Evolutionary conservation across 805 yeast genomes (phyloP).

Genomic region (Scheffersomyces spartinae): DNA sequence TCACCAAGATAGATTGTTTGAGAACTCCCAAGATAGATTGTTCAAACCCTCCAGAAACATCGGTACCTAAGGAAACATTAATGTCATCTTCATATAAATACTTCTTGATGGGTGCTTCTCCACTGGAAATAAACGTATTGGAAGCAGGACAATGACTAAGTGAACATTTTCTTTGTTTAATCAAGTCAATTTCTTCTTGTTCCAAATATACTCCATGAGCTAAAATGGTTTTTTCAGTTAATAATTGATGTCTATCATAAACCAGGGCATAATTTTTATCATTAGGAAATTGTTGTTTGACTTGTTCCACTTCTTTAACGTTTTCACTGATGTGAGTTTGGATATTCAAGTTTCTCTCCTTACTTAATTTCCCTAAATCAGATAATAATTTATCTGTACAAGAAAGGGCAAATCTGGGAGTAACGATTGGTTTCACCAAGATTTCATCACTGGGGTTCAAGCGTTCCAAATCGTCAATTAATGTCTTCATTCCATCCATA

Average conservation of each 20-base stretch:
- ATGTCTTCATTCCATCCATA: conserved; percentile 38
- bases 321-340: conserved; percentile 94
- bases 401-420: conserved; percentile 91
- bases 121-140: conserved; percentile 78
- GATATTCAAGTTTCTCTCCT: conserved; percentile 46
- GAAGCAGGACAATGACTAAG: conserved; percentile 91
- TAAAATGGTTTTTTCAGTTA: conserved; percentile 57
- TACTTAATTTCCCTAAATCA: conserved; percentile 47
- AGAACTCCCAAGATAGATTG: conserved; percentile 56
- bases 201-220: conserved; percentile 84
- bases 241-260: conserved; percentile 50
- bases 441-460: conserved; percentile 42
- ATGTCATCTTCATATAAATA: conserved; percentile 52
- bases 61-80: conserved; percentile 76
- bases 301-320: conserved; percentile 62
- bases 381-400: conserved; percentile 55
- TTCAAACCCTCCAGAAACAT: conserved; percentile 67
- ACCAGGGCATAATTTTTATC: conserved; percentile 62
- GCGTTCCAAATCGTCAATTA: conserved; percentile 43
- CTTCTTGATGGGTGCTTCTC: conserved; percentile 69
- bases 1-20: conserved; percentile 59
- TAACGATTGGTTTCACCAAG: conserved; percentile 59
- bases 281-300: conserved; percentile 60
- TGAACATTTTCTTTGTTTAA: conserved; percentile 49
- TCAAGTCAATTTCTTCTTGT: conserved; percentile 48